phyloP scores from a whole-genome alignment of 2,329 filamentous ascomycete genomes.

The Trichoderma gracile region DNA sequence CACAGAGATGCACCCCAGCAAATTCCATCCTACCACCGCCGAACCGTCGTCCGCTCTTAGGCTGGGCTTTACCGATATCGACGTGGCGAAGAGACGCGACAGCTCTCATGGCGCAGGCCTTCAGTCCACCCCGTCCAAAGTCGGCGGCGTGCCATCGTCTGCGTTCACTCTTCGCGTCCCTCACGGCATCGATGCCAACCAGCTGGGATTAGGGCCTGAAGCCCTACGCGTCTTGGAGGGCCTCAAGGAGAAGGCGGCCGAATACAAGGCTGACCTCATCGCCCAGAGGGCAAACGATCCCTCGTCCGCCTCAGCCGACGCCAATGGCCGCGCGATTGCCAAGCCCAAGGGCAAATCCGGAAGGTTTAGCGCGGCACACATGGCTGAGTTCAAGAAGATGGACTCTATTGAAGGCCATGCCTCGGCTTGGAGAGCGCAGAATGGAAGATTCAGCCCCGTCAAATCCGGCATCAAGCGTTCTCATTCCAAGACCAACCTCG shows the following conservation, averaged over 20 bases:
- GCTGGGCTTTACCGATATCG: constrained; percentile 79
- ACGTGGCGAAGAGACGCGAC: constrained; percentile 34
- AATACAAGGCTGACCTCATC: constrained; percentile 68
- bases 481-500: constrained; percentile 49
- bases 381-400: constrained; percentile 94
- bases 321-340: constrained; percentile 68
- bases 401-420: constrained; percentile 88
- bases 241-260: constrained; percentile 69
- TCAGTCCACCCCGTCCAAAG: constrained; percentile 66
- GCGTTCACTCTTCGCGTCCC: constrained; percentile 71
- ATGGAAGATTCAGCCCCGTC: constrained; percentile 54
- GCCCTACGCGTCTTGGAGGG: constrained; percentile 64
- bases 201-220: constrained; percentile 60
- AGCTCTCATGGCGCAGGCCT: constrained; percentile 38
- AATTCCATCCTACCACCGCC: constrained; percentile 73
- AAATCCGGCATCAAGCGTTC: constrained; percentile 42
- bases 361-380: constrained; percentile 82
- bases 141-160: constrained; percentile 51
- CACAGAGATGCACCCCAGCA: constrained; percentile 90
- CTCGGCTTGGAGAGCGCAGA: constrained; percentile 69
- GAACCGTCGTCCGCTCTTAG: constrained; percentile 77
- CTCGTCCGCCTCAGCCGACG: constrained; percentile 40
- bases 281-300: constrained; percentile 58
- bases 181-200: constrained; percentile 44
- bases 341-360: constrained; percentile 74